Conservation (phyloP, 108 stramenopile species). For the Hondaea fermentalgiana region DNA sequence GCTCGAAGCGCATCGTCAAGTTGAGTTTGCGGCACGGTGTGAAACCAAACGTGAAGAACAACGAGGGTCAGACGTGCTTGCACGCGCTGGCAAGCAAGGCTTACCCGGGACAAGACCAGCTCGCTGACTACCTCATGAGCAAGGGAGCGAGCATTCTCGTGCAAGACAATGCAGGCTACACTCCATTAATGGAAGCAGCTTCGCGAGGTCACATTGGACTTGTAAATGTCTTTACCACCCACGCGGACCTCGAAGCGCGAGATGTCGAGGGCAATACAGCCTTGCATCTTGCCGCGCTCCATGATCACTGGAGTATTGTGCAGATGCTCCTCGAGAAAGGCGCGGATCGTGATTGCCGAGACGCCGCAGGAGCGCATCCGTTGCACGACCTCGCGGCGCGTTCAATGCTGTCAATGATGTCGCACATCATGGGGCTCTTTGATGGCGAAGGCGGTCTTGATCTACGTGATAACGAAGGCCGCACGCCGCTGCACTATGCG, state of each 20-base stretch:
- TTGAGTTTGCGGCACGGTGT: background rate
- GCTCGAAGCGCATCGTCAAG: slow-evolving; percentile 9
- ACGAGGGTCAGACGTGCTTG: background rate
- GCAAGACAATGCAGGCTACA: background rate
- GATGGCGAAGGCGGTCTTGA: background rate
- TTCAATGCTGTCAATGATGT: background rate
- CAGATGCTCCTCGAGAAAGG: background rate
- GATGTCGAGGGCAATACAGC: background rate
- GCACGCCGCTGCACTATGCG: background rate
- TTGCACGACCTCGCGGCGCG: background rate
- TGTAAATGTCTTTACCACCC: background rate
- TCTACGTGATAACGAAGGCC: background rate
- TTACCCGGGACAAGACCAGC: background rate
- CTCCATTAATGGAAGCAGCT: background rate
- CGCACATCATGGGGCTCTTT: background rate
- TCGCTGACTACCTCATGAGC: background rate
- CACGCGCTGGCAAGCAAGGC: background rate
- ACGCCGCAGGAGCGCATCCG: background rate
- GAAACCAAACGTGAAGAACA: background rate
- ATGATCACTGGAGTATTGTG: background rate
- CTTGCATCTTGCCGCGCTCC: background rate
- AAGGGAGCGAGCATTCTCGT: background rate
- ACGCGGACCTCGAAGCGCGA: background rate
- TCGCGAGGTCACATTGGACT: background rate
- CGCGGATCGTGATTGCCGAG: background rate